Base-by-base conservation (phyloP, 2,329 filamentous ascomycete species). In the Aspergillus sp. region DNA sequence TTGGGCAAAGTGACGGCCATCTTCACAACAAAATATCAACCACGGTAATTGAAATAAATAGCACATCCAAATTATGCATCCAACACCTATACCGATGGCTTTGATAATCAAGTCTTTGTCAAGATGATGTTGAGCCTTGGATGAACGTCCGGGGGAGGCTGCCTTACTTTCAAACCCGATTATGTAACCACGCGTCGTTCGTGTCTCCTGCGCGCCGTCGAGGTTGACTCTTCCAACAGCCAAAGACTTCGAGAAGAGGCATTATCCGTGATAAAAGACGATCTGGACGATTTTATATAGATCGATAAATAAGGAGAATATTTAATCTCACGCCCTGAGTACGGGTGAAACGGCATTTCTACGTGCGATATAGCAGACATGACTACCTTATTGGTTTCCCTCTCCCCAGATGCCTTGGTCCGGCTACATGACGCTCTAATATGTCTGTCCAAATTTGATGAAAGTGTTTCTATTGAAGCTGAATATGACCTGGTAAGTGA, bases 381-480 rank as follows among this genome's bases (percentile, higher is more conserved):
- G 67, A 60, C 65, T 7, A 61, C 58, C 9, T 52, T 73, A 28
- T 59, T 61, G 30, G 81, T 84, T 56, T 77, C 77, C 2, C 66
- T 85, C 34, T 70, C 69, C 33, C 78, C 80, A 9, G 71, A 75
- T 49, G 76, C 77, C 3, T 72, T 81, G 35, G 68, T 72, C 7
- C 74, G 72, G 40, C 54, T 85, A 5, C 80, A 83, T 52, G 80
- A 83, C 57, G 65, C 75, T 6, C 70, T 85, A 27, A 66, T 73
- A 32, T 85, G 81, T 56, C 70, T 85, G 2, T 70, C 75, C 42
- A 83, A 81, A 61, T 84, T 84, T 64, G 79, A 76, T 59, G 81
- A 85, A 50, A 73, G 71, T 3, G 78, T 84, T 10, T 77, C 77
- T 19, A 71, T 85, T 43, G 81, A 85, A 62, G 81, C 80, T 31